phyloP scores from a whole-genome alignment of 2,329 filamentous ascomycete genomes.

The Paraphoma sp. region DNA sequence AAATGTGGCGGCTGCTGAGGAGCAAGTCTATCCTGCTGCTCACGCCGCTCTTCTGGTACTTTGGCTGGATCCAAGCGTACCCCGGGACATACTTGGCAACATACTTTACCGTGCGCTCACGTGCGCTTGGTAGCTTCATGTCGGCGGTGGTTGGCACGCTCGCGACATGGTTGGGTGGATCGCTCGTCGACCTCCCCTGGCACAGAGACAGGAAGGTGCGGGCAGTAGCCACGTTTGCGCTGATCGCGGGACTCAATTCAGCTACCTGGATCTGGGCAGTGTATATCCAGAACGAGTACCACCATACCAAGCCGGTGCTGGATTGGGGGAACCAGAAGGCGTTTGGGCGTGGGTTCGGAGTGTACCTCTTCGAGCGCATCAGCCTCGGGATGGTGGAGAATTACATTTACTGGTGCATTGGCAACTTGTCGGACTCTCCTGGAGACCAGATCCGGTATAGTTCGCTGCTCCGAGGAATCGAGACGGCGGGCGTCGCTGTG shows the following conservation, averaged over 20 bases:
- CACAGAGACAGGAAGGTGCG: conserved; percentile 48
- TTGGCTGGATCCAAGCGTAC: conserved; percentile 56
- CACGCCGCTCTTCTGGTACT: conserved; percentile 51
- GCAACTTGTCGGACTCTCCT: conserved; percentile 53
- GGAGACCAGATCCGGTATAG: conserved; percentile 55
- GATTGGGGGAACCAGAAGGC: conserved; percentile 52
- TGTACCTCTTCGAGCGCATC: conserved; percentile 52
- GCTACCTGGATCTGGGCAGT: conserved; percentile 58
- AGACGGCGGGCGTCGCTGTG: conserved; percentile 52
- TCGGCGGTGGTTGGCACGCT: conserved; percentile 54
- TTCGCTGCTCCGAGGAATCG: conserved; percentile 52
- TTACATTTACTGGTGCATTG: conserved; percentile 57
- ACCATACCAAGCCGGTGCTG: conserved; percentile 49
- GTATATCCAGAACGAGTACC: conserved; percentile 56
- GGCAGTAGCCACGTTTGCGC: conserved; percentile 48
- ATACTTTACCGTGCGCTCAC: conserved; percentile 59
- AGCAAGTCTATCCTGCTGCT: conserved; percentile 56
- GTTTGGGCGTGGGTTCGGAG: conserved; percentile 53
- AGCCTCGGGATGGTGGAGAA: conserved; percentile 52
- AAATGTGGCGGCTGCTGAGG: conserved; percentile 53
- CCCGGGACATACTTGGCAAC: conserved; percentile 59
- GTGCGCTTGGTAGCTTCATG: conserved; percentile 54
- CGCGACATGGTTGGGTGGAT: conserved; percentile 56
- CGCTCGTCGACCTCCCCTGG: conserved; percentile 56
- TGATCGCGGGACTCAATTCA: conserved; percentile 53